Evolutionary conservation across 2,329 filamentous ascomycete genomes (phyloP).

Genomic region (Sarocladiaceae sp.): DNA sequence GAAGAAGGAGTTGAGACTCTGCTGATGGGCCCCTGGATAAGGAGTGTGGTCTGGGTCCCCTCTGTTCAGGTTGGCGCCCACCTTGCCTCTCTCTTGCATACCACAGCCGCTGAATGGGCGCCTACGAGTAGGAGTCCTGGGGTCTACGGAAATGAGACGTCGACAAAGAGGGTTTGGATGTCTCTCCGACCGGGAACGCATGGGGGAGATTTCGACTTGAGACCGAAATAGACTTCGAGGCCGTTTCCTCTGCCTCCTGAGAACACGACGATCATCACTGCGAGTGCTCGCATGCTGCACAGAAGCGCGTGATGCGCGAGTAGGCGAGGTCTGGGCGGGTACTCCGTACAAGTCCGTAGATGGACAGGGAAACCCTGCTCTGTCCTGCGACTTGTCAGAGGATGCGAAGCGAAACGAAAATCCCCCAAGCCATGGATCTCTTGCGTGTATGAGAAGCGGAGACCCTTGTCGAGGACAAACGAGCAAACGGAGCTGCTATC

Average conservation of each 20-base stretch:
- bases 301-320: conserved; percentile 1
- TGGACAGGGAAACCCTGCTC: background rate
- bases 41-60: background rate
- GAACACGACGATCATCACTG: conserved; percentile 3
- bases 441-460: background rate
- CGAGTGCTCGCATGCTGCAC: background rate
- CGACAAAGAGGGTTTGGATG: no score
- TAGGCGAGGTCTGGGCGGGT: background rate
- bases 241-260: no score
- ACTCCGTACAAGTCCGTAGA: no score
- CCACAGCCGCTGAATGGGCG: background rate
- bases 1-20: background rate
- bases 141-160: no score
- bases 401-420: no score
- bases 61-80: background rate
- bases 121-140: background rate
- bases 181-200: conserved; percentile 4
- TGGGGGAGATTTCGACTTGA: background rate
- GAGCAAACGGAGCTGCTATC: no score
- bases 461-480: background rate
- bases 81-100: conserved; percentile 5
- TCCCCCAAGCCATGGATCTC: background rate
- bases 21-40: no score
- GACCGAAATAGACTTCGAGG: conserved; percentile 6
- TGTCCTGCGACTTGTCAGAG: conserved; percentile 6